Evolutionary conservation across 1,284 basidiomycete species (phyloP).

Genomic region (Neonothopanus nambi): DNA sequence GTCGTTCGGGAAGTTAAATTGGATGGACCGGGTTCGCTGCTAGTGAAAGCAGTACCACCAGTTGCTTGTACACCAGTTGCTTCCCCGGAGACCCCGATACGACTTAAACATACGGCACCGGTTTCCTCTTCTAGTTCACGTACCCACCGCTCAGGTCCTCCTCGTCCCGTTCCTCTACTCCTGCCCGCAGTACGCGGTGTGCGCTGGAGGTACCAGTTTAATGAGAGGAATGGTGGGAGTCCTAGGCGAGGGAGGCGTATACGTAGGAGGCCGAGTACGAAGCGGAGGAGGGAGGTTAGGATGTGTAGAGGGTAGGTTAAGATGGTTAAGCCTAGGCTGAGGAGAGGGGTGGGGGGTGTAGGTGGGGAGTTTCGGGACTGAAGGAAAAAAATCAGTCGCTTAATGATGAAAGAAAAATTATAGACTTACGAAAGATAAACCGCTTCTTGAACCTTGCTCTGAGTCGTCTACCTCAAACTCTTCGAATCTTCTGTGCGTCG

Average conservation of each 20-base stretch:
- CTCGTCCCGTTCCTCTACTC: constrained; percentile 31
- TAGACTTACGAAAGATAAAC: constrained; percentile 4
- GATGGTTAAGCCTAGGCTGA: too few relatives aligned
- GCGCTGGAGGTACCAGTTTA: constrained; percentile 43
- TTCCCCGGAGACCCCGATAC: constrained; percentile 29
- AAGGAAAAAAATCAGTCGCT: too few relatives aligned
- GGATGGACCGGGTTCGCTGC: constrained; percentile 45
- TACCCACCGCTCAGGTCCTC: constrained; percentile 72
- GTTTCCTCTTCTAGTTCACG: constrained; percentile 79
- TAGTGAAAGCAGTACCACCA: too few relatives aligned
- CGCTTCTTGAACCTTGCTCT: constrained; percentile 32
- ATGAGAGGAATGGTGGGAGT: constrained; percentile 37
- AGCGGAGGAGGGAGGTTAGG: constrained; percentile 50
- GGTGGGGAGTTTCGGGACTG: too few relatives aligned
- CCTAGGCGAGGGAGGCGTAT: constrained; percentile 36
- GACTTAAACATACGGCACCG: constrained; percentile 61
- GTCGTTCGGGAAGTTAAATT: constrained; percentile 35
- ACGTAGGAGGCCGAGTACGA: constrained; percentile 53
- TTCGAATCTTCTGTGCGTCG: constrained; percentile 25
- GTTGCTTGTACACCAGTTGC: constrained; percentile 27
- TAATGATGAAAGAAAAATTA: constrained; percentile 2
- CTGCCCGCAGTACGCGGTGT: constrained; percentile 22
- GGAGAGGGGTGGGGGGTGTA: too few relatives aligned
- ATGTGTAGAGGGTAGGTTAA: constrained; percentile 49
- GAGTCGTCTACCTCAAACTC: constrained; percentile 58